Evolutionary conservation across 441 rosid species (phyloP).

Genomic region (Adansonia gregorii): DNA sequence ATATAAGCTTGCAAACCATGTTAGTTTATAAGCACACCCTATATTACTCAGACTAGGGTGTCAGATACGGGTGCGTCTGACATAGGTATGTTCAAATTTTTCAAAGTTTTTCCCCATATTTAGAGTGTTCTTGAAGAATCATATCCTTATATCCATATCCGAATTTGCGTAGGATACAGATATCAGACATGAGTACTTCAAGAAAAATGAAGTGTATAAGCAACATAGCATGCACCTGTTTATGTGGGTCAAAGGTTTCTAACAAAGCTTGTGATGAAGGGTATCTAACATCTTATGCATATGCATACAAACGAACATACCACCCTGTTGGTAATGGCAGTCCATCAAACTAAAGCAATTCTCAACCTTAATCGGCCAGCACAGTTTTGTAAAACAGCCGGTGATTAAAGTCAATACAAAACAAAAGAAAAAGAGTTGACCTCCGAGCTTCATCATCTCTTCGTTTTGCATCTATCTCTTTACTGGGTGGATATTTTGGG

Average conservation of each 20-base stretch:
- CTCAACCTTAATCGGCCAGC: not conserved
- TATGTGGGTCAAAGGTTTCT: not conserved
- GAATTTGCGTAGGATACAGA: too few species aligned
- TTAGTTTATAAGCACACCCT: not conserved
- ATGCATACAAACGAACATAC: not conserved
- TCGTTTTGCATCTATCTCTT: constrained; percentile 91
- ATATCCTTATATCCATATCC: too few species aligned
- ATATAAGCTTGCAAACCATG: not conserved
- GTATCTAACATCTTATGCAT: not conserved
- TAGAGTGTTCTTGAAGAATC: too few species aligned
- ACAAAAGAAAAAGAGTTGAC: constrained; percentile 40
- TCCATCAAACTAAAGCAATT: constrained; percentile 1
- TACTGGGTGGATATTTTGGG: constrained; percentile 91
- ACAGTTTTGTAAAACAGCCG: not conserved
- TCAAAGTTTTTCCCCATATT: too few species aligned
- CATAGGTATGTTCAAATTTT: too few species aligned
- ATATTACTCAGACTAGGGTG: too few species aligned
- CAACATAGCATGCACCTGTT: too few species aligned
- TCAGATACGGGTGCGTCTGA: too few species aligned
- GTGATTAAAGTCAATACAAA: not conserved
- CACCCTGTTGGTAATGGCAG: not conserved
- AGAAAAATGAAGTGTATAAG: too few species aligned
- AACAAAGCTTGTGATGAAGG: not conserved
- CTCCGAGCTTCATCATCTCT: constrained; percentile 92
- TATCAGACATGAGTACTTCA: too few species aligned